Evolutionary conservation across 805 yeast species (phyloP).

Genomic region (Nakazawaea ishiwadae): DNA sequence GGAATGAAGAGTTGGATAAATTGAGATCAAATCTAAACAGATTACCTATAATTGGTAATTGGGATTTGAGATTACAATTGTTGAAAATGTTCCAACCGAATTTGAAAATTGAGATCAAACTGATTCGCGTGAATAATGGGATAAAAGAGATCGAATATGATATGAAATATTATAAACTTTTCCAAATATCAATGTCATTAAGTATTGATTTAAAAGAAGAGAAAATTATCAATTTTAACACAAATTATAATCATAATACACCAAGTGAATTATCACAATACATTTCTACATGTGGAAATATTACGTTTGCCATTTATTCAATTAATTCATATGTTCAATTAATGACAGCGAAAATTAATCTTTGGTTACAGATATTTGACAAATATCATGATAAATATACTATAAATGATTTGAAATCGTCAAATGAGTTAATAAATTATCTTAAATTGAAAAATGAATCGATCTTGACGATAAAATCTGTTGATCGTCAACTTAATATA

Average conservation of each 20-base stretch:
- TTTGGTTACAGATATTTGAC: slow-evolving; percentile 18
- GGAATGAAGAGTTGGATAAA: slow-evolving; percentile 4
- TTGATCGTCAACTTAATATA: not conserved
- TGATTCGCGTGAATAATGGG: not conserved
- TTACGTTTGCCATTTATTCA: slow-evolving; percentile 20
- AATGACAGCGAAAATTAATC: slow-evolving; percentile 15
- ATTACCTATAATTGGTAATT: slow-evolving; percentile 23
- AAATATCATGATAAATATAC: slow-evolving; percentile 12
- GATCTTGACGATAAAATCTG: not conserved
- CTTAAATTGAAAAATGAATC: slow-evolving; percentile 11
- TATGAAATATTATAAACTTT: slow-evolving; percentile 15
- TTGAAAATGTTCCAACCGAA: slow-evolving; percentile 23
- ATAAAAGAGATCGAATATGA: slow-evolving; percentile 13
- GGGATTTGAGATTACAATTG: slow-evolving; percentile 19
- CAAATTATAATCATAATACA: no score
- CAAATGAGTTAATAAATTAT: slow-evolving; percentile 5
- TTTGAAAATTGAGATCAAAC: slow-evolving; percentile 18
- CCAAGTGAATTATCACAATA: slow-evolving; percentile 11
- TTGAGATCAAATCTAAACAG: slow-evolving; percentile 15
- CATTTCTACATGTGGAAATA: slow-evolving; percentile 15
- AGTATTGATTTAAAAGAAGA: slow-evolving; percentile 14
- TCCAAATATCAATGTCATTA: slow-evolving; percentile 16
- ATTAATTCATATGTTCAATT: slow-evolving; percentile 20
- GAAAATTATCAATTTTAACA: slow-evolving; percentile 12
- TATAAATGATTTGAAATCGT: slow-evolving; percentile 16